Evolutionary conservation across 2,329 filamentous ascomycete genomes (phyloP), one percentile per base, ranked within the genome.

Genomic region (Capronia americana): DNA sequence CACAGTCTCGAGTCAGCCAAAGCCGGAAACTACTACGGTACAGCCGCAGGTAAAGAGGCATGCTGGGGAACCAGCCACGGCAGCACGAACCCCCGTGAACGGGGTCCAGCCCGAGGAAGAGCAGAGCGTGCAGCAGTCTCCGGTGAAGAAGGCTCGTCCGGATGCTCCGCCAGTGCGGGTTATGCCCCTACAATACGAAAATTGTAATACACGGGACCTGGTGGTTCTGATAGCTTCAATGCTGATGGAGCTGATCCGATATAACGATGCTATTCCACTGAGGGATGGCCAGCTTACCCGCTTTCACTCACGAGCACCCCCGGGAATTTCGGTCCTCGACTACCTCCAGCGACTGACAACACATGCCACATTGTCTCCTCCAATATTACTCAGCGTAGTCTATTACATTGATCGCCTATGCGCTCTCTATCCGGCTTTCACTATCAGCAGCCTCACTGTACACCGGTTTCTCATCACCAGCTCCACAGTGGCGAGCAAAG

Each of bases 321-420:
- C 95, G 7, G 93, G 92, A 60, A 99, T 99, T 66, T 97, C 93
- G 28, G 94, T 99, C 34, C 85, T 90, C 68, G 95, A 99, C 77
- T 99, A 99, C 77, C 86, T 99, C 41, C 91, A 95, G 74, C 90
- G 95, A 69, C 84, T 99, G 65, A 95, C 96, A 26, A 92, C 93
- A 66, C 95, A 99, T 77, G 95, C 95, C 28, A 97, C 94, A 0
- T 85, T 99, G 2, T 93, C 92, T 6, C 93, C 95, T 12, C 94
- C 95, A 0, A 90, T 99, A 58, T 85, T 99, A n/a, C 87, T 99
- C 41, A 95, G 93, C 73, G 98, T 99, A 92, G 95, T 99, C 64
- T 99, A 96, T 77, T 99, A 98, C 75, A 98, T 99, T 74, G 95
- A 99, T 80, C 90, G 93, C 34, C 85, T 99, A 24, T 99, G 94